A percentile compares a stretch with the other conserved stretches of the same genome.
phyloP scores from a whole-genome alignment of 2,329 filamentous ascomycete species.

The Xylaria sp. region DNA sequence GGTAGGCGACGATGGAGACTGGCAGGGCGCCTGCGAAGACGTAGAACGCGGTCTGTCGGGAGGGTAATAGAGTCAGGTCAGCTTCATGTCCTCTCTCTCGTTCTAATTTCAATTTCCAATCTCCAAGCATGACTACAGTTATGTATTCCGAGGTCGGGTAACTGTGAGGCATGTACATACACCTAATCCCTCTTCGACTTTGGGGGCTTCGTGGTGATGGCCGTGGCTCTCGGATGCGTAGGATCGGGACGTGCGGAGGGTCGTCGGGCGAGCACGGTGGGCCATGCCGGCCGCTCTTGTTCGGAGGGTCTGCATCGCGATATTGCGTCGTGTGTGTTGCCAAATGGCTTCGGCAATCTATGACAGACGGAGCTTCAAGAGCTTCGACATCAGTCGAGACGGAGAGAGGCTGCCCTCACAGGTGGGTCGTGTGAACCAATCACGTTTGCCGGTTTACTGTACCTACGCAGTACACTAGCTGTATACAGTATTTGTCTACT shows the following conservation, averaged over 20 bases:
- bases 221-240: constrained; percentile 67
- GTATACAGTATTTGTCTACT: constrained; percentile 26
- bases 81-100: constrained; percentile 1
- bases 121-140: background rate
- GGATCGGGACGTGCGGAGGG: constrained; percentile 55
- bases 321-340: constrained; percentile 36
- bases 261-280: constrained; percentile 51
- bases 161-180: constrained; percentile 55
- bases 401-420: constrained; percentile 39
- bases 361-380: constrained; percentile 33
- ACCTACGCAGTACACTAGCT: constrained; percentile 13
- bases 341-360: constrained; percentile 44
- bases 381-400: constrained; percentile 34
- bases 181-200: constrained; percentile 65
- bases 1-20: constrained; percentile 58
- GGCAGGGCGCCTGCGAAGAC: constrained; percentile 59
- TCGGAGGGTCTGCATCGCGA: constrained; percentile 54
- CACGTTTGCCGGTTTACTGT: constrained; percentile 36
- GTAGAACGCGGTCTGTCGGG: constrained; percentile 61
- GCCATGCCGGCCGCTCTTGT: constrained; percentile 57
- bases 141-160: background rate
- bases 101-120: background rate
- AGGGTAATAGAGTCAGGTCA: constrained; percentile 4
- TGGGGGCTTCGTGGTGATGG: constrained; percentile 50
- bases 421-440: constrained; percentile 44